These are phyloP conservation scores for Aspergillus quadrilineatus DNA, from an alignment of 2,329 filamentous ascomycete species.

Conservation along the genomic window DNA sequence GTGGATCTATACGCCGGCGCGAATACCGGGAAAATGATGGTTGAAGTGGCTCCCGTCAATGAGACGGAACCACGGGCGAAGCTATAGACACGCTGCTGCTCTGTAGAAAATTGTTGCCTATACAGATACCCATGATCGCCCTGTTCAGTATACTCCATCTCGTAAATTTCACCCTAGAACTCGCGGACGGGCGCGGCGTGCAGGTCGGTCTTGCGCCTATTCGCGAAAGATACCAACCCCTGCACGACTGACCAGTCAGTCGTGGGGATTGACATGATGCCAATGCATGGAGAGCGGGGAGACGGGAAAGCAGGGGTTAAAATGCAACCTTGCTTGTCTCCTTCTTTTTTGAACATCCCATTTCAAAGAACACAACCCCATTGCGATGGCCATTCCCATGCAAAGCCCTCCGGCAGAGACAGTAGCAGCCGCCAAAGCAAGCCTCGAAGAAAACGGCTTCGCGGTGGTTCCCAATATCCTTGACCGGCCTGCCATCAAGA, in stretches of 20 bases:
- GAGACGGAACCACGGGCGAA: constrained; percentile 42
- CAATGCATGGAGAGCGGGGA: no score
- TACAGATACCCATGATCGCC: not conserved
- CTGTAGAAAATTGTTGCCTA: not conserved
- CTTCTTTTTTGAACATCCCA: no score
- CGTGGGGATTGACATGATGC: no score
- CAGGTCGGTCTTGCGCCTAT: no score
- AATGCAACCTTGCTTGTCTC: no score
- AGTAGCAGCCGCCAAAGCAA: not conserved
- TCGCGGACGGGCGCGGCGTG: no score
- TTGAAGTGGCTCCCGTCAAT: constrained; percentile 41
- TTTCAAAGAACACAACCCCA: no score
- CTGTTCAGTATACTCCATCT: no score
- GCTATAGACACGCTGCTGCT: constrained; percentile 31
- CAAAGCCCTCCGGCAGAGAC: not conserved
- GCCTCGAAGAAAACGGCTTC: not conserved
- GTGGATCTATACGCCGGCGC: constrained; percentile 64
- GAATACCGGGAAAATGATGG: constrained; percentile 67
- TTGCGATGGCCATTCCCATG: not conserved
- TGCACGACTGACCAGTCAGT: no score
- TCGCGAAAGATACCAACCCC: no score
- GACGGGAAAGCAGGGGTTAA: no score
- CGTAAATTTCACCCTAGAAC: no score
- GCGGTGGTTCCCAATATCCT: not conserved
- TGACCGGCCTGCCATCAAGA: not conserved